phyloP scores from a whole-genome alignment of 2,329 filamentous ascomycete species.

The Fonsecaea nubica region DNA sequence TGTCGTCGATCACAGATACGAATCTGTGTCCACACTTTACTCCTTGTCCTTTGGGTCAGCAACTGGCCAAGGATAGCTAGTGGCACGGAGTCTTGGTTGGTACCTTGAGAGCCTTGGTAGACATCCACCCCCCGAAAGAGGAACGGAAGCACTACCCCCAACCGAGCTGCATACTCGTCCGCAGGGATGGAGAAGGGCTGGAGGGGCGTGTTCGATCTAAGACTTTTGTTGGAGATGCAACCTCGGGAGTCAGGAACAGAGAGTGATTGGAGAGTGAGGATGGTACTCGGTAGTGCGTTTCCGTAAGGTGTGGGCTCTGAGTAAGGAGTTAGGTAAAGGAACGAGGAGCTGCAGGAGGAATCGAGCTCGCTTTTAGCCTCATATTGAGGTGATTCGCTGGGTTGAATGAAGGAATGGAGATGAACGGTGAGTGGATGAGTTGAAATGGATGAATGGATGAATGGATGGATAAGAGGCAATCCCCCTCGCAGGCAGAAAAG shows the following conservation, averaged over 20 bases:
- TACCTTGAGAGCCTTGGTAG: neutral
- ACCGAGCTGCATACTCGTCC: neutral
- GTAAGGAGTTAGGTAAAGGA: neutral
- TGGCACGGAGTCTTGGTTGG: neutral
- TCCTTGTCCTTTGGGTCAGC: neutral
- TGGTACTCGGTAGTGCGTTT: neutral
- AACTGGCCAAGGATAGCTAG: neutral
- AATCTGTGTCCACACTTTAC: neutral
- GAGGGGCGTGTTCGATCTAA: neutral
- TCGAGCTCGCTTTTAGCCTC: constrained; percentile 7
- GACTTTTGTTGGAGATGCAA: constrained; percentile 3
- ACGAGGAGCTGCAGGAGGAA: constrained; percentile 4
- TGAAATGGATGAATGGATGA: neutral
- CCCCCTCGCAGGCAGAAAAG: neutral
- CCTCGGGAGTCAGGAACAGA: constrained; percentile 12
- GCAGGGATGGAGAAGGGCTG: neutral
- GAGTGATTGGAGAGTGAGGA: constrained; percentile 9
- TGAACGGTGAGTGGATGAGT: neutral
- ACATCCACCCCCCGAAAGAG: neutral
- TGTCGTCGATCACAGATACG: neutral
- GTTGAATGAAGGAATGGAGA: neutral
- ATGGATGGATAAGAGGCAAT: neutral
- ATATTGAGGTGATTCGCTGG: constrained; percentile 13
- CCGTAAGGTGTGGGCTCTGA: neutral
- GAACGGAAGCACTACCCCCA: neutral